Conservation (phyloP, 768 basidiomycete genomes). For the Ramaria sp. region DNA sequence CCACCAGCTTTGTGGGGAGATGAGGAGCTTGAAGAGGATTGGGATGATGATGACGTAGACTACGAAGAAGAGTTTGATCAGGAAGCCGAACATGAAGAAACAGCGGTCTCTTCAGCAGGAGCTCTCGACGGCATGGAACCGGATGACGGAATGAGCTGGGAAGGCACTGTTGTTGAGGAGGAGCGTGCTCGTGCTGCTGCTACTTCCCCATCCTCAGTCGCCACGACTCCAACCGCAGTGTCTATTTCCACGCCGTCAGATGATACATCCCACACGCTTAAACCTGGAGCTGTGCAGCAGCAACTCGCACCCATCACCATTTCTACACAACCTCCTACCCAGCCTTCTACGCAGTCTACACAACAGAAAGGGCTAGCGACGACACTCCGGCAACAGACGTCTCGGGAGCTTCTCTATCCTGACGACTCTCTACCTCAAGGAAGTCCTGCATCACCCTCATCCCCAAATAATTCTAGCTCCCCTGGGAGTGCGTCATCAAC, state of each 20-base stretch:
- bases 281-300: constrained; percentile 19
- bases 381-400: constrained; percentile 31
- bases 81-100: constrained; percentile 48
- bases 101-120: constrained; percentile 16
- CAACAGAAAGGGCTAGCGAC: constrained; percentile 18
- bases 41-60: constrained; percentile 57
- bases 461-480: background rate
- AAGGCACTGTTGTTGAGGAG: constrained; percentile 51
- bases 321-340: constrained; percentile 9
- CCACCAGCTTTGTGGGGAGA: constrained; percentile 79
- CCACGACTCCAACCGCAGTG: constrained; percentile 2
- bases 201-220: constrained; percentile 11
- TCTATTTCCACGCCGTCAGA: constrained; percentile 20
- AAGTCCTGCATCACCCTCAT: constrained; percentile 7
- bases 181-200: constrained; percentile 27
- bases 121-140: constrained; percentile 38
- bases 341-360: background rate
- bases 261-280: constrained; percentile 21
- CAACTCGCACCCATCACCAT: constrained; percentile 15
- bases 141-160: constrained; percentile 87
- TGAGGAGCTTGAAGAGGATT: constrained; percentile 50
- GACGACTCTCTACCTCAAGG: constrained; percentile 9
- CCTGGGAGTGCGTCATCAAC: constrained; percentile 12
- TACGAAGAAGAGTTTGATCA: constrained; percentile 60
- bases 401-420: constrained; percentile 34